phyloP scores from a whole-genome alignment of 352 stramenopile species.

The Elongisporangium prolatum region DNA sequence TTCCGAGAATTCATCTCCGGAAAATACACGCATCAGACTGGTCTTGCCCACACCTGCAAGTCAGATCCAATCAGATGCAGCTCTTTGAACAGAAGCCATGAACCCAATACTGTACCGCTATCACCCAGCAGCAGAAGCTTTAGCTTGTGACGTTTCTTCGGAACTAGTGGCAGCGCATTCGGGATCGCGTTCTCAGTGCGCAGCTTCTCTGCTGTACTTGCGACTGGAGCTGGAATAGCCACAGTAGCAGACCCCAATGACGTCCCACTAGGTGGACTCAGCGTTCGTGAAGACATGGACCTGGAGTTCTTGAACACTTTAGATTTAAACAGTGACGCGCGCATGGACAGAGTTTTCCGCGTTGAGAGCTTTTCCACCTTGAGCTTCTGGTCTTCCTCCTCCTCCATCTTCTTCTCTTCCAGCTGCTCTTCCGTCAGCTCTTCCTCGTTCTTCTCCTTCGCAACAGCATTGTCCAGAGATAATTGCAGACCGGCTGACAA shows the following conservation, averaged over 20 bases:
- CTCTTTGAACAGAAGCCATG: neutral
- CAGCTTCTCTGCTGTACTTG: conserved; percentile 11
- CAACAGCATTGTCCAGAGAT: conserved; percentile 54
- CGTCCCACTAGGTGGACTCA: conserved; percentile 5
- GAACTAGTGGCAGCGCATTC: conserved; percentile 19
- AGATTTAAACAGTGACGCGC: conserved; percentile 69
- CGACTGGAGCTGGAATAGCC: neutral
- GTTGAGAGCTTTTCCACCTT: conserved; percentile 69
- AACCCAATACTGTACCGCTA: conserved; percentile 41
- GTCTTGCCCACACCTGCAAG: conserved; percentile 86
- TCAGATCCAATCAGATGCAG: conserved; percentile 6
- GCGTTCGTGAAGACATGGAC: neutral
- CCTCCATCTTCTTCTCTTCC: conserved; percentile 85
- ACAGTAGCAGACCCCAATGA: neutral
- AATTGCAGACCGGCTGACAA: conserved; percentile 72
- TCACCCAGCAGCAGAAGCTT: conserved; percentile 91
- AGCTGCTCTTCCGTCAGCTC: conserved; percentile 73
- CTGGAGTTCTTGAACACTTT: conserved; percentile 66
- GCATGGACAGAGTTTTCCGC: conserved; percentile 49
- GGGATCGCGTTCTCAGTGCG: conserved; percentile 8
- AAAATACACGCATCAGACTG: conserved; percentile 92
- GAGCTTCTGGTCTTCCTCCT: conserved; percentile 82
- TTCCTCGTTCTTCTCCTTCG: conserved; percentile 18
- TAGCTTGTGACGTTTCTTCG: conserved; percentile 82
- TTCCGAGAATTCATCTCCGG: conserved; percentile 88